A percentile compares a stretch with the other conserved stretches of the same genome.
phyloP scores from a whole-genome alignment of 805 yeast species.

The Geotrichum ghanense region DNA sequence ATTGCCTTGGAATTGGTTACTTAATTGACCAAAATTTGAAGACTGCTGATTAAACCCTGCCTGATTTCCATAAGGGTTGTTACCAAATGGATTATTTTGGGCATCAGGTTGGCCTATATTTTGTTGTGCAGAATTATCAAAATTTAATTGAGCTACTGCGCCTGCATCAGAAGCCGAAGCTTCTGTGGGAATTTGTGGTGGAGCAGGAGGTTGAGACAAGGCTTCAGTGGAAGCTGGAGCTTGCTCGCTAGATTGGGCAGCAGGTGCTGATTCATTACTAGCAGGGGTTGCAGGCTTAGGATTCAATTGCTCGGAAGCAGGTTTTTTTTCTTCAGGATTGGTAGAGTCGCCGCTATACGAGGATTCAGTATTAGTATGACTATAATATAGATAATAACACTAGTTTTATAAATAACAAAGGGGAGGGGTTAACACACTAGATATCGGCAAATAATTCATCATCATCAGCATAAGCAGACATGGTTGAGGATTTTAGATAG shows the following conservation, averaged over 20 bases:
- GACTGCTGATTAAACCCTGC: slow-evolving; percentile 15
- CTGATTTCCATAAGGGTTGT: too few relatives aligned
- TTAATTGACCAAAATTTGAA: not conserved
- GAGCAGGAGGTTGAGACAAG: too few relatives aligned
- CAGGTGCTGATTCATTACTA: too few relatives aligned
- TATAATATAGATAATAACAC: slow-evolving; percentile 6
- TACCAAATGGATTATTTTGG: too few relatives aligned
- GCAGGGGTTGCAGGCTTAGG: too few relatives aligned
- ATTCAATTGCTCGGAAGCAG: not conserved
- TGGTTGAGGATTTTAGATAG: slow-evolving; percentile 19
- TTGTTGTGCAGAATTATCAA: too few relatives aligned
- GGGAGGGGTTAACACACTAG: slow-evolving; percentile 29
- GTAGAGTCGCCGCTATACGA: slow-evolving; percentile 2
- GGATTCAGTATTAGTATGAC: slow-evolving; percentile 3
- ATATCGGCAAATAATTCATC: slow-evolving; percentile 91
- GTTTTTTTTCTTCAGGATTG: slow-evolving; percentile 1
- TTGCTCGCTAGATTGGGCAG: not conserved
- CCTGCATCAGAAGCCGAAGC: not conserved
- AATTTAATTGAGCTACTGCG: too few relatives aligned
- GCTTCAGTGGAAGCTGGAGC: not conserved
- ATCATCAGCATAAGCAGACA: slow-evolving; percentile 76
- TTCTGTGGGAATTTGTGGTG: not conserved
- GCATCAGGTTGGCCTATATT: not conserved
- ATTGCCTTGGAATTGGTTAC: not conserved
- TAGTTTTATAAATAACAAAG: not conserved